Conservation (phyloP, 73 alveolate genomes). For the Effrenium voratum region DNA sequence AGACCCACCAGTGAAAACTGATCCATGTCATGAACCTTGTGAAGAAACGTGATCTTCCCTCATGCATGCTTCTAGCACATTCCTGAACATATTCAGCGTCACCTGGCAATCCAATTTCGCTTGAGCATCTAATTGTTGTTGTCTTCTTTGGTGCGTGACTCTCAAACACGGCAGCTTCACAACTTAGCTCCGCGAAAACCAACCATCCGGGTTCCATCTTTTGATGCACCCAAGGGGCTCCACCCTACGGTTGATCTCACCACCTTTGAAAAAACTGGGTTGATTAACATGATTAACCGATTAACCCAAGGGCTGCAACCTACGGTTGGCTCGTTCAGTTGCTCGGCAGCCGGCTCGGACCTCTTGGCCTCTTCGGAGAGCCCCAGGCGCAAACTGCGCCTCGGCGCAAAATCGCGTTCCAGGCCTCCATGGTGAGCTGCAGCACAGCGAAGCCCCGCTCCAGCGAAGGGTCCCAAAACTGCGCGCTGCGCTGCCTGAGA, state of each 20-base stretch:
- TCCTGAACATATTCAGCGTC: no score
- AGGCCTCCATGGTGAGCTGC: conserved; percentile 80
- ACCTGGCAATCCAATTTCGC: no score
- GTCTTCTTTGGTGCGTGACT: no score
- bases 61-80: no score
- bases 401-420: neutral
- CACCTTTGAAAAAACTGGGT: neutral
- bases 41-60: no score
- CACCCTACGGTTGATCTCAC: neutral
- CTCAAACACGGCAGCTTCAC: no score
- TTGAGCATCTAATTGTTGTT: no score
- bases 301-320: neutral
- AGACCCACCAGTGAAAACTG: no score
- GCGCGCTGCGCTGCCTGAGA: conserved; percentile 64
- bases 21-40: no score
- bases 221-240: neutral
- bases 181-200: no score
- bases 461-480: conserved; percentile 81
- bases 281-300: no score
- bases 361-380: neutral
- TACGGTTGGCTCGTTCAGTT: neutral
- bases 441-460: conserved; percentile 77
- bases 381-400: neutral
- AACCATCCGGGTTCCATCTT: no score
- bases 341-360: neutral